Evolutionary conservation across 1,284 basidiomycete genomes (phyloP).

Genomic region (Ganoderma boninense): DNA sequence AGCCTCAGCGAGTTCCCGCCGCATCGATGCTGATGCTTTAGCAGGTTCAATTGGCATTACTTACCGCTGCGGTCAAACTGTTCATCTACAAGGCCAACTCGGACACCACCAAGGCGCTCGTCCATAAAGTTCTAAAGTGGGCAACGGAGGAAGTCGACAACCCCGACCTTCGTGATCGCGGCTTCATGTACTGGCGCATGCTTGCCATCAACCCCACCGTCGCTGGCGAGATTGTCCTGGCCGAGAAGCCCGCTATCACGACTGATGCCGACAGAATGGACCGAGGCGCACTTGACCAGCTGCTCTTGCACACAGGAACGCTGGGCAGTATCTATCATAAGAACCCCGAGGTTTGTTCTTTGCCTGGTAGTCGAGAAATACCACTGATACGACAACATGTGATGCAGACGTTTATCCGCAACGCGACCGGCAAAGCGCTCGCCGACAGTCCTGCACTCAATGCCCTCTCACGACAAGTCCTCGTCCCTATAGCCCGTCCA

Average conservation of each 20-base stretch:
- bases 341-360: constrained; percentile 76
- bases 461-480: constrained; percentile 71
- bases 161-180: constrained; percentile 95
- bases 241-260: constrained; percentile 96
- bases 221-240: constrained; percentile 92
- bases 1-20: neutral
- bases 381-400: neutral
- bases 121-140: constrained; percentile 97
- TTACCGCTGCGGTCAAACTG: constrained; percentile 96
- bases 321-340: constrained; percentile 89
- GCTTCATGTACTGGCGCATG: constrained; percentile 99
- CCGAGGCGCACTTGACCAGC: constrained; percentile 91
- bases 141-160: constrained; percentile 98
- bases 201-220: constrained; percentile 92
- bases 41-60: constrained; percentile 93
- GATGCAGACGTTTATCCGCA: constrained; percentile 82
- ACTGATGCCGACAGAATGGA: constrained; percentile 99
- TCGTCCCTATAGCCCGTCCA: constrained; percentile 67
- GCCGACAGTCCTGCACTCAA: constrained; percentile 83
- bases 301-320: constrained; percentile 85
- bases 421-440: constrained; percentile 77
- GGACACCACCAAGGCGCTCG: constrained; percentile 88
- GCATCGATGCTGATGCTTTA: constrained; percentile 9
- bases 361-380: constrained; percentile 8
- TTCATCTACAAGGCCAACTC: constrained; percentile 93